phyloP scores from a whole-genome alignment of 176 grass and related monocot species.

The Oryza meridionalis region DNA sequence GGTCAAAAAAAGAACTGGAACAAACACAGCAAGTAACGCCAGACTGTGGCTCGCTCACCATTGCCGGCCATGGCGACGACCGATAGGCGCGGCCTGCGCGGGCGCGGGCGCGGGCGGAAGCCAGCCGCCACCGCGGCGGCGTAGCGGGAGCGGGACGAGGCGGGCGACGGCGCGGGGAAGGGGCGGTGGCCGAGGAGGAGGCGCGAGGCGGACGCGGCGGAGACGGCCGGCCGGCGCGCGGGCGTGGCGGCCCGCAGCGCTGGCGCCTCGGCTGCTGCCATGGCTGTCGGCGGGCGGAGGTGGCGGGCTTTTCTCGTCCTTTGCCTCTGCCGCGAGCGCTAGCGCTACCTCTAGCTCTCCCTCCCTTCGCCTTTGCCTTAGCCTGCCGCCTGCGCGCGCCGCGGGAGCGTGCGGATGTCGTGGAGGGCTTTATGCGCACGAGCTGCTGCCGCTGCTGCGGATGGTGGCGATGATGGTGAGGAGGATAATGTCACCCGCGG shows the following conservation, averaged over 20 bases:
- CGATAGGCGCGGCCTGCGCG: constrained; percentile 50
- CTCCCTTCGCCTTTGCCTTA: neutral
- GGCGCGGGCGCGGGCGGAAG: constrained; percentile 37
- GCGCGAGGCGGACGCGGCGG: constrained; percentile 51
- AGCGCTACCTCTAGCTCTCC: neutral
- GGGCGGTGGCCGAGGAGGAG: constrained; percentile 61
- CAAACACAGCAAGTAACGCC: neutral
- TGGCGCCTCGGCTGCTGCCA: constrained; percentile 69
- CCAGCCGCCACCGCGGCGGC: constrained; percentile 42
- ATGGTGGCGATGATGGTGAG: neutral
- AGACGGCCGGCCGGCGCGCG: constrained; percentile 44
- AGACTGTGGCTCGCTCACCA: constrained; percentile 42
- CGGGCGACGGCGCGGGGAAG: constrained; percentile 42
- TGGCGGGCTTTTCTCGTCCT: neutral
- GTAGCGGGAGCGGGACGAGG: constrained; percentile 28
- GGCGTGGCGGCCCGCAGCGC: constrained; percentile 39
- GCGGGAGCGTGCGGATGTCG: constrained; percentile 18
- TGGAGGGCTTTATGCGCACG: constrained; percentile 28
- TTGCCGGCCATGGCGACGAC: constrained; percentile 79
- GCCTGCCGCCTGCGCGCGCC: constrained; percentile 40
- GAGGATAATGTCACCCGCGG: constrained; percentile 43
- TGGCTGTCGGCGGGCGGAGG: neutral
- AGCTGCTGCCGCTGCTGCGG: neutral
- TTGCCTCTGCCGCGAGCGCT: neutral
- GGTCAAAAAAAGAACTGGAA: neutral